Conservation (phyloP, 148 eudicot species). For the Tetragonia tetragonoides region DNA sequence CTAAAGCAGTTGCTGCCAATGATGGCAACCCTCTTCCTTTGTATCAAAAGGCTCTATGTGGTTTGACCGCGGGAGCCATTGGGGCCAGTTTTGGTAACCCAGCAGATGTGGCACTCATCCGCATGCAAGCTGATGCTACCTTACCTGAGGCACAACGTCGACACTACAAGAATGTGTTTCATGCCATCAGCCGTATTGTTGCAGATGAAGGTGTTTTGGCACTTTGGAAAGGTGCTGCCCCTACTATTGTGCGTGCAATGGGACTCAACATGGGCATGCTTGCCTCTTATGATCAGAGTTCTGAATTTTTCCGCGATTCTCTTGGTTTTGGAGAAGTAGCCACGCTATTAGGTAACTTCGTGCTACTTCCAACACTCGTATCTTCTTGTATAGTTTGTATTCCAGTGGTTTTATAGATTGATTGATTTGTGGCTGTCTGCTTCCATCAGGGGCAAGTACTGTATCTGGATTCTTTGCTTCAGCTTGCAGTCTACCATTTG, state of each 20-base stretch:
- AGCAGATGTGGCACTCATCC: conserved; percentile 92
- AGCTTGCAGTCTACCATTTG: conserved; percentile 94
- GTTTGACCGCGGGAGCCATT: conserved; percentile 57
- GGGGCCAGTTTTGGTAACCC: conserved; percentile 93
- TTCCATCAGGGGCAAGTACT: conserved; percentile 62
- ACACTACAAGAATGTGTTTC: conserved; percentile 87
- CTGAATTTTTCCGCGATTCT: conserved; percentile 74
- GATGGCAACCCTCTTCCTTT: conserved; percentile 13
- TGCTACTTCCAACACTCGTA: too few species aligned
- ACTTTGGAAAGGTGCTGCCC: conserved; percentile 93
- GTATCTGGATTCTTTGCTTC: conserved; percentile 96
- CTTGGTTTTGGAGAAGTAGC: conserved; percentile 75
- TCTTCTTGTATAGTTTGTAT: too few species aligned
- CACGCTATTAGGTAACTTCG: conserved; percentile 65
- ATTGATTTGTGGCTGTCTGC: neutral
- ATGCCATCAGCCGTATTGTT: conserved; percentile 71
- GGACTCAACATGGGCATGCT: conserved; percentile 99
- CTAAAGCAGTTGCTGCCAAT: conserved; percentile 8
- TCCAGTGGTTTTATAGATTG: neutral
- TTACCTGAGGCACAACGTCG: conserved; percentile 78
- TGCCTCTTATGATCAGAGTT: conserved; percentile 93
- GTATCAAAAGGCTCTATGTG: conserved; percentile 11
- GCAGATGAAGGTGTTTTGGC: conserved; percentile 82
- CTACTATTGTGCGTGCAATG: conserved; percentile 96
- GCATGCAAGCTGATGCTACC: conserved; percentile 99